Base-by-base conservation (phyloP, 177 flowering plant species). In the Vitis hybrid region DNA sequence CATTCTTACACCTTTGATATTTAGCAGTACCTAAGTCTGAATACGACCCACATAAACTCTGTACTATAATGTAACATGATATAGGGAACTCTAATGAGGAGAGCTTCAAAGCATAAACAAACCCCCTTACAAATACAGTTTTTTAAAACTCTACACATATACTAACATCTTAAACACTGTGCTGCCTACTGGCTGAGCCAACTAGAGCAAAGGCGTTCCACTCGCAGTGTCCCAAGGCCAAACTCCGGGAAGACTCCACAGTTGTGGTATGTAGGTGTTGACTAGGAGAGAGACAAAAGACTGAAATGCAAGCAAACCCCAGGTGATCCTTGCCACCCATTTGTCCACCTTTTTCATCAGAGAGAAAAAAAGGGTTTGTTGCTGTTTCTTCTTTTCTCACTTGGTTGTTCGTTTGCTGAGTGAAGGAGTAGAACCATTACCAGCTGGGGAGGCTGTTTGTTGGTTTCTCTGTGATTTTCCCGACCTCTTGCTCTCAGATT, bases 401-500 rank as follows among this genome's bases (percentile, higher is more conserved):
- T 30, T 62, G 13, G 51, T 54, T 30, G 65, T 39, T 54, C 58
- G 51, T 9, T 18, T 70, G 58, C 56, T 19, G 21, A 76, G 62
- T 9, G 78, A 67, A 39, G 83, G 60, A 21, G 83, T 59, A 6
- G 72, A 64, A 7, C 34, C 69, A 57, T 59, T 51, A 9, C 56
- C 79, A 56, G 67, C 70, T 9, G 77, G 50, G 14, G 79, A 68
- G 30, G 54, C 70, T 60, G 72, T 39, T 52, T 68, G 81, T 56
- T 63, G 65, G 56, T 75, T 83, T 65, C 75, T 83, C 56, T 80
- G 85, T 4, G 79, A 70, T 66, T 88, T 91, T n/a, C 70, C 80
- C 2, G 83, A 62, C 77, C 77, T 88, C 71, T 81, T 91, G 26
- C 70, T 61, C 74, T 85, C 93, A 2, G 78, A 13, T 70, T 88